Evolutionary conservation across 2,329 filamentous ascomycete species (phyloP).

Genomic region (Pyrenochaeta sp.): DNA sequence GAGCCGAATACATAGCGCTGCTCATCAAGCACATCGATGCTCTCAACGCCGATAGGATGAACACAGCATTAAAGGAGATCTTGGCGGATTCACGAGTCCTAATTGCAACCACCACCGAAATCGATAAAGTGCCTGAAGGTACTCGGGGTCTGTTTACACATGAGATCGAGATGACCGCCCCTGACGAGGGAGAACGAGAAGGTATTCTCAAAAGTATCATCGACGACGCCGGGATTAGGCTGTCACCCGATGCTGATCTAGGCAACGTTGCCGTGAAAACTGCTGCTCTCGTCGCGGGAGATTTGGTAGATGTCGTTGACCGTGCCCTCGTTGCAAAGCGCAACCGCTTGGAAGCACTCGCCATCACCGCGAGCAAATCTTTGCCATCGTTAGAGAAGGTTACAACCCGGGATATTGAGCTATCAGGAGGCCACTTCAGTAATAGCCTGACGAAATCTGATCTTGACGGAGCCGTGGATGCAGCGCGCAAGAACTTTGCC

Average conservation of each 20-base stretch:
- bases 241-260: conserved; percentile 85
- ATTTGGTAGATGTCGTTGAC: conserved; percentile 93
- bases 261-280: conserved; percentile 90
- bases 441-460: conserved; percentile 81
- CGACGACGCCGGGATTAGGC: conserved; percentile 74
- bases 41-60: conserved; percentile 88
- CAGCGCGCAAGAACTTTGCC: conserved; percentile 96
- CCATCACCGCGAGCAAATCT: conserved; percentile 55
- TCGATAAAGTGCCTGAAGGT: conserved; percentile 91
- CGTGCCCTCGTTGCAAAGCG: conserved; percentile 81
- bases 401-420: conserved; percentile 81
- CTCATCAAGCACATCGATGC: conserved; percentile 92
- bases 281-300: conserved; percentile 90
- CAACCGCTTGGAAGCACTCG: conserved; percentile 77
- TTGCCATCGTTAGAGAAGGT: conserved; percentile 51
- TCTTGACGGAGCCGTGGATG: conserved; percentile 92
- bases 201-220: conserved; percentile 83
- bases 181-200: conserved; percentile 91
- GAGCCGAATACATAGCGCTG: conserved; percentile 80
- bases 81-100: conserved; percentile 80
- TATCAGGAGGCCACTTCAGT: conserved; percentile 82
- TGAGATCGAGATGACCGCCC: conserved; percentile 90
- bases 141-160: conserved; percentile 93
- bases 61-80: conserved; percentile 82
- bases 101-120: conserved; percentile 91